Evolutionary conservation across 192 early-diverging fungal species (phyloP), one percentile per base, ranked within the genome.

Genomic region (Entophlyctis luteolus): DNA sequence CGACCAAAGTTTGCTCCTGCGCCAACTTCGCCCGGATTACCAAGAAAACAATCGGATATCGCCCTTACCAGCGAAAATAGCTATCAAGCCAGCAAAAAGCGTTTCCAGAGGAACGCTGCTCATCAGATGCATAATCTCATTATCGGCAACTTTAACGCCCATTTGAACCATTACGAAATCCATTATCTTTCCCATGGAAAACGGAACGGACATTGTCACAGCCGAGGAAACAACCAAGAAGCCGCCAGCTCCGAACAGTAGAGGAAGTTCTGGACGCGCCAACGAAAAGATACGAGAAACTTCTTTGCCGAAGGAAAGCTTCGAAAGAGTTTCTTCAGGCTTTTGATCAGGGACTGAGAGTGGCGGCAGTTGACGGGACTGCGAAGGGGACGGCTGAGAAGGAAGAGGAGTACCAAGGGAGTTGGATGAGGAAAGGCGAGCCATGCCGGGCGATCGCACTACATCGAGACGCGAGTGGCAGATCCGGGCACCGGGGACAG

Each of bases 181-280:
- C 39, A 77, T 74, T 52, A 77, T 67, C 16, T 58, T 62, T 22
- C 76, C 76, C 76, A 77, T 77, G 31, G 56, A 63, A 59, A 77
- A 74, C 5, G 76, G 76, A 14, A 77, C 59, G 18, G 63, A 54
- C 75, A 77, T 73, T 8, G 76, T 71, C 8, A 77, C 76, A 18
- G 69, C 65, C 27, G 68, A 71, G n/a, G 71, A 73, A 8, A 77
- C 55, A 5, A 67, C 33, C 4, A 77, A 48, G 34, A 73, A 48
- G 4, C 23, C 45, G 14, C 65, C 52, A 32, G 72, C 66, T 5
- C 53, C 63, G 0, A 31, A 37, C 0, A 77, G 68, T 20, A 59
- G 27, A 3, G 16, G 34, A 12, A 38, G 37, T 37, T 77, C 76
- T 0, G 76, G 72, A 36, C 35, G 32, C 22, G 76, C 72, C 18